Evolutionary conservation across 2,329 filamentous ascomycete genomes (phyloP), one percentile per base, ranked within the genome.

Genomic region (Epichloe typhina): DNA sequence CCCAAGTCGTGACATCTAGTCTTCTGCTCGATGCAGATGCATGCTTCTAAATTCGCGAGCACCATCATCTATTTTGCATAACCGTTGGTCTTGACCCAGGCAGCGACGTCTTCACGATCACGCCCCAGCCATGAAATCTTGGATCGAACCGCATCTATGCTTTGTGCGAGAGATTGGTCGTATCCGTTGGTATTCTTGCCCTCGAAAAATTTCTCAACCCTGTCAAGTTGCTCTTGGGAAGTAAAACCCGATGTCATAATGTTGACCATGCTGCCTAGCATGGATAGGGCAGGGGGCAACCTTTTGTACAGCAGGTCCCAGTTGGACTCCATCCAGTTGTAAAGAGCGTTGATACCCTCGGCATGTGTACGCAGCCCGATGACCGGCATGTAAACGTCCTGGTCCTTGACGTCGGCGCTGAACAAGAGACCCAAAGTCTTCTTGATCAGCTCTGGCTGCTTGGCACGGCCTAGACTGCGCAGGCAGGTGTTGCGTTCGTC

Each of bases 401-500:
- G 91, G 56, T 86, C 88, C 74, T 94, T 95, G 68, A 96, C 85
- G 58, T 95, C 84, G 54, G 83, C 80, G 64, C 82, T 81, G 52
- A 90, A 76, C 35, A 89, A 76, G 55, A 96, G 74, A 33, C 73
- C 77, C 13, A 97, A 76, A 3, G 89, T 91, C 54, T 81, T 80
- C 72, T 93, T 73, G 65, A 96, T 91, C 46, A 96, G 79, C 57
- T 84, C 80, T 1, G 87, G 83, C 51, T 86, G 77, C 63, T 83
- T 83, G 45, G 88, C 82, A 47, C 88, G 82, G 47, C 91, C 91
- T 21, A 97, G 77, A 35, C 79, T 80, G 59, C 90, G 87, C 53
- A 97, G 79, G 1, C 89, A 89, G 12, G 87, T 91, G 69, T 95
- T 96, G 64, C 90, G 88, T 72, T 96, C 89, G 61, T 95, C 89